Percentiles rank a stretch among this genome's conserved stretches.
Conservation (phyloP, 257 asterid genomes). For the Asclepias syriaca region DNA sequence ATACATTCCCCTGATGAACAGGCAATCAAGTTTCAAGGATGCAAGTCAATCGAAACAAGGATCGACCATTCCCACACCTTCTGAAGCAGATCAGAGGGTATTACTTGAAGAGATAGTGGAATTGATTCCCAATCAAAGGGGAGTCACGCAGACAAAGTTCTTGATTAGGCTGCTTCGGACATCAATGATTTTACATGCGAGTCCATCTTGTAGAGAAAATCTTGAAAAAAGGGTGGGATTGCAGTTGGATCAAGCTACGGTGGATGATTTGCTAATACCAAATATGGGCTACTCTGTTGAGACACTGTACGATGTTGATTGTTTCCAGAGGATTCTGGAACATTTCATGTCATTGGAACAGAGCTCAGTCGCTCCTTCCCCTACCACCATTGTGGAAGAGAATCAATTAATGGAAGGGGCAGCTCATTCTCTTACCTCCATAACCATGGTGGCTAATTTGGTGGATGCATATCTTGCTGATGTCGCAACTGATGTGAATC, state of each 20-base stretch:
- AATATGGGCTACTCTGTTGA: slow-evolving; percentile 59
- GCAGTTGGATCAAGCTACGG: slow-evolving; percentile 64
- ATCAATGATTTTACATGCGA: slow-evolving; percentile 59
- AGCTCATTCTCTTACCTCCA: slow-evolving; percentile 35
- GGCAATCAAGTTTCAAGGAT: slow-evolving; percentile 68
- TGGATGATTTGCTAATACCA: slow-evolving; percentile 75
- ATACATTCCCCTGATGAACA: slow-evolving; percentile 68
- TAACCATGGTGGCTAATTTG: slow-evolving; percentile 77
- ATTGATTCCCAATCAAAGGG: slow-evolving; percentile 52
- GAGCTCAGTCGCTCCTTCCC: slow-evolving; percentile 52
- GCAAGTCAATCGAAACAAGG: slow-evolving; percentile 32
- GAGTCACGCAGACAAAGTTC: slow-evolving; percentile 63
- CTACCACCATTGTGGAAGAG: slow-evolving; percentile 59
- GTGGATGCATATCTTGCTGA: slow-evolving; percentile 88
- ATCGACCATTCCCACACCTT: slow-evolving; percentile 54
- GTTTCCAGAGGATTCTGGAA: slow-evolving; percentile 87
- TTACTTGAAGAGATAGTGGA: slow-evolving; percentile 80
- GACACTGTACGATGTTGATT: slow-evolving; percentile 68
- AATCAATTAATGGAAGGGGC: slow-evolving; percentile 32
- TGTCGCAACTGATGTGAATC: slow-evolving; percentile 70
- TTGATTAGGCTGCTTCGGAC: slow-evolving; percentile 65
- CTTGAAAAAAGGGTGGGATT: slow-evolving; percentile 72
- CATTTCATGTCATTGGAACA: slow-evolving; percentile 64
- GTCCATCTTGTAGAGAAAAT: slow-evolving; percentile 58
- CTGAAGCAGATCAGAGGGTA: slow-evolving; percentile 71